Evolutionary conservation across 768 basidiomycete genomes (phyloP), one percentile per base, ranked within the genome.

Genomic region (Tephrocybe sp.): DNA sequence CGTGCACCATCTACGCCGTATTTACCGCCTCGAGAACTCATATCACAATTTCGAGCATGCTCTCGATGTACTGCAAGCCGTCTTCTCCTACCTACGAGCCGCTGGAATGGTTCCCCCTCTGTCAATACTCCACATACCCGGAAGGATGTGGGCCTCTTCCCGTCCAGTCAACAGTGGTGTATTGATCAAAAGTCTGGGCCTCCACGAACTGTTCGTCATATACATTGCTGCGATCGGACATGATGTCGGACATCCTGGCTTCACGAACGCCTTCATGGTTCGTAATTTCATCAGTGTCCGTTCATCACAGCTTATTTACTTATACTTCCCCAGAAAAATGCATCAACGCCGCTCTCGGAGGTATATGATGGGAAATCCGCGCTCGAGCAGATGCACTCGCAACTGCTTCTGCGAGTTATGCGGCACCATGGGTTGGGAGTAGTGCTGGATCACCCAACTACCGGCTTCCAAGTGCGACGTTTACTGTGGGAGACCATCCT

Each of bases 41-140:
- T 99, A 99, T 68, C 97, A 99, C 76, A 99, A 98, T 64, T 98
- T 96, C 65, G 85, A 92, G 55, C 97, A 99, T 69, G 97, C 95
- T 0, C 75, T 97, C 37, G 97, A 99, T 67, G 97, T 98, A 14
- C 79, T 98, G 18, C 97, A 99, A 64, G 94, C 95, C 0, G 83
- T 85, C 3, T 93, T 97, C 62, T 83, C 81, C 18, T 98, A 94
- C 71, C 76, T 99, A 21, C 79, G 78, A 40, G 76, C 83, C 24
- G 88, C 90, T 14, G 87, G 85, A 25, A 79, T 89, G 64, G 90
- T 93, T 0, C 97, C 97, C 2, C 82, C 89, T 1, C 75, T 90
- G 8, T 77, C 78, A 1, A 79, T 86, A 43, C 72, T 95, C 37
- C 74, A 85, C 33, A 69, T 75, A 36, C 72, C 79, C 45, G 73